Base-by-base conservation (phyloP, 1,139 yeast genomes). In the Saccharomyces pastorianus region DNA sequence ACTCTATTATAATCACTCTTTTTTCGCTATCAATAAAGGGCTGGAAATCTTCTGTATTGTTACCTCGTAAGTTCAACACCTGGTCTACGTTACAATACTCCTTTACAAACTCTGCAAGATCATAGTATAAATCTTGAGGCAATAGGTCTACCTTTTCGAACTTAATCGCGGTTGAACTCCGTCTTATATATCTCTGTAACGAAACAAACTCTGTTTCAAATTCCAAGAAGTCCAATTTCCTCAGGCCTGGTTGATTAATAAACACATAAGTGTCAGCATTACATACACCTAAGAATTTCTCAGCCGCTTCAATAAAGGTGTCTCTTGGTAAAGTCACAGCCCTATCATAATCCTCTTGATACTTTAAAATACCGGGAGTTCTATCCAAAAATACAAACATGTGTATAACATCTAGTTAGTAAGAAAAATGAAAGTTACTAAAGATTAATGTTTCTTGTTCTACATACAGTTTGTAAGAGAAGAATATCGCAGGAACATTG, bases 231-330 rank as follows among this genome's bases (percentile, higher is more conserved):
- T 88, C 96, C n/a, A 71, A 71, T 51, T 77, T 71, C 1, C 69
- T 69, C 53, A 88, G 68, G 0, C 95, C 95, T 0, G 96, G 96
- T 49, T 81, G 82, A 63, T 86, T 80, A 0, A 88, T 74, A 14
- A 88, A 69, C 2, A 89, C 63, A 61, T 85, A 86, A 0, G 84
- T 86, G 65, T 88, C 87, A 0, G 91, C 80, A 1, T 83, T 72
- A 64, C 96, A 89, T 47, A 77, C 75, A 2, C 82, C 80, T 13
- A 84, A 70, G 44, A 82, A 67, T 54, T 78, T 74, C 52, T 77
- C 74, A 14, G 83, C 64, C 56, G 83, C 65, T 49, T 74, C 74
- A 38, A 77, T 73, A 11, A 80, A 81, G n/a, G 76, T 73, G 1
- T 65, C 69, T 0, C 58, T 49, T 1, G 75, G 69, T 6, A 64